Evolutionary conservation across 768 basidiomycete species (phyloP).

Genomic region (Lentinula lateritia): DNA sequence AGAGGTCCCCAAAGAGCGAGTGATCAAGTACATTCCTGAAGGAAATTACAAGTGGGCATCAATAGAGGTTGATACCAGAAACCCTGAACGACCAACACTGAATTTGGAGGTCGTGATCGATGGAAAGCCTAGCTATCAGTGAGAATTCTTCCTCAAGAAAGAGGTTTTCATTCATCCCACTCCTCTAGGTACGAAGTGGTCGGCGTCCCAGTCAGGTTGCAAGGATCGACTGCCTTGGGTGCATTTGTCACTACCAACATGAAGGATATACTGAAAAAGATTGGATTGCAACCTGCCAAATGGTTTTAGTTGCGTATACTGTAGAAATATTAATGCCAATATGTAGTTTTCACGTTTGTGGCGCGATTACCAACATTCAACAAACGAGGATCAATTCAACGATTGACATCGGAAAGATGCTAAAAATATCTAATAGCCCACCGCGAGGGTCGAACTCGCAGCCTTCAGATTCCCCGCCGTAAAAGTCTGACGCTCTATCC

Average conservation of each 20-base stretch:
- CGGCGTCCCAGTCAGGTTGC: conserved; percentile 41
- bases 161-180: neutral
- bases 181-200: conserved; percentile 36
- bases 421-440: conserved; percentile 43
- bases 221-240: conserved; percentile 37
- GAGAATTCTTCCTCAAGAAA: conserved; percentile 10
- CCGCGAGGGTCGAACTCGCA: conserved; percentile 85
- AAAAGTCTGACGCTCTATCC: conserved; percentile 60
- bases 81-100: conserved; percentile 43
- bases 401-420: neutral
- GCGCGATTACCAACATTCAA: no score
- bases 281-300: conserved; percentile 47
- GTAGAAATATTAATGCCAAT: no score
- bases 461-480: conserved; percentile 39
- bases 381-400: neutral
- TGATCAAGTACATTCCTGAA: conserved; percentile 52
- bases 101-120: conserved; percentile 57
- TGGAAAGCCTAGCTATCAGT: conserved; percentile 51
- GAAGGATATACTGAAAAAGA: conserved; percentile 48
- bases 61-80: conserved; percentile 64
- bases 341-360: no score
- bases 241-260: conserved; percentile 42
- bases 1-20: conserved; percentile 47
- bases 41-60: conserved; percentile 72
- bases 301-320: conserved; percentile 41